Evolutionary conservation across 2,329 filamentous ascomycete genomes (phyloP), one percentile per base, ranked within the genome.

Genomic region (Fusarium avenaceum): DNA sequence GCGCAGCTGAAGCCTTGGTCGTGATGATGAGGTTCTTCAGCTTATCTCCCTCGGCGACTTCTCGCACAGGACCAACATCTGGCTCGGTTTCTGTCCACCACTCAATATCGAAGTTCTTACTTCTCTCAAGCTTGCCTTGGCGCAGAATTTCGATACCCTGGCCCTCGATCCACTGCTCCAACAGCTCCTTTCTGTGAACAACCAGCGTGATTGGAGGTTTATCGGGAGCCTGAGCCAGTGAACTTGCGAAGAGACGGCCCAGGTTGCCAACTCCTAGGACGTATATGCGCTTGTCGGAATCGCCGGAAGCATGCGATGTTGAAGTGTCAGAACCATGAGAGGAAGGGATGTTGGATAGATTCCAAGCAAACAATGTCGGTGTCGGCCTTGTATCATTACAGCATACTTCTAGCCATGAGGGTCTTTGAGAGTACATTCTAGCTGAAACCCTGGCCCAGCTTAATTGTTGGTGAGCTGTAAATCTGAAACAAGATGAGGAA

Each of bases 191-290:
- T n/a, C 83, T 84, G 74, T 94, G 91, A 35, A 97, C 84, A n/a
- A 97, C 85, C 7, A 97, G 84, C 1, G 93, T 95, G 38, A 97
- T 86, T 0, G 92, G 92, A 6, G 93, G 92, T 4, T 86, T 84
- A 20, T 86, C 79, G 1, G 79, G 72, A 10, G 89, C 81, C 20
- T 86, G 84, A 22, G 88, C 86, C 13, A 97, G 82, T 22, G 88
- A 87, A 75, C 90, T 89, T 26, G 94, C 93, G 67, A 94, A 88
- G 26, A 97, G 87, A 43, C 88, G 88, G 15, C 94, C 94, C 14
- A 97, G 83, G 75, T 93, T 96, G 35, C 94, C 94, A 13, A 92
- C 76, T 13, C 95, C 94, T 4, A 97, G 81, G 47, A 97, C 85
- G 74, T 96, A 89, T 64, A 97, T 90, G 33, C 89, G 85, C n/a